Conservation (phyloP, 164 flowering plant genomes). For the Santalum album region DNA sequence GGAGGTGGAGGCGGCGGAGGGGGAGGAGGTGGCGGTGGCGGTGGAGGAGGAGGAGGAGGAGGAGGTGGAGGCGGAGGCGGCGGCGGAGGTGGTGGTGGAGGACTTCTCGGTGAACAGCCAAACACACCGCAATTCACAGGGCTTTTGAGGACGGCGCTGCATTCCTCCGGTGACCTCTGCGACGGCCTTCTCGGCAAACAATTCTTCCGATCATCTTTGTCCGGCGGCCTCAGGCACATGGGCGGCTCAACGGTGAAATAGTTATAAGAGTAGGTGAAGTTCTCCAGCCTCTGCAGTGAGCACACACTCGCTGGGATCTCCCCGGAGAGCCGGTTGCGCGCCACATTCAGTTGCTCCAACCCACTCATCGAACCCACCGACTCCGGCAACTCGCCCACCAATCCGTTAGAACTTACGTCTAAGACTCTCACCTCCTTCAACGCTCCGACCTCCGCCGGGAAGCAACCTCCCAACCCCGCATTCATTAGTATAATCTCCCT, state of each 20-base stretch:
- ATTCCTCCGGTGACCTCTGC: conserved; percentile 36
- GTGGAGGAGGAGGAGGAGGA: conserved; percentile 17
- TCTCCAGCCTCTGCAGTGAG: conserved; percentile 40
- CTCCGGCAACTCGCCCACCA: conserved; percentile 45
- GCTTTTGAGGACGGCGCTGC: conserved; percentile 21
- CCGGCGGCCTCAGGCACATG: conserved; percentile 27
- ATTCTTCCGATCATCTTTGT: conserved; percentile 31
- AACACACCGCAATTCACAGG: conserved; percentile 28
- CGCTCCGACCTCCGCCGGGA: conserved; percentile 32
- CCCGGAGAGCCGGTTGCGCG: conserved; percentile 38
- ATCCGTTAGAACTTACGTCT: conserved; percentile 34
- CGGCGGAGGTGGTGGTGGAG: conserved; percentile 27
- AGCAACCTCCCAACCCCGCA: conserved; percentile 27
- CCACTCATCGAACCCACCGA: conserved; percentile 32
- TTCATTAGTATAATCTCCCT: conserved; percentile 34
- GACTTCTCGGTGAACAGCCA: conserved; percentile 26
- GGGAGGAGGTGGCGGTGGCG: conserved; percentile 19
- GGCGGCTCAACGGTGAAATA: conserved; percentile 32
- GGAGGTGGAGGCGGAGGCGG: conserved; percentile 9
- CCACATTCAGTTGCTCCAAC: conserved; percentile 57
- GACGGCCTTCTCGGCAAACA: conserved; percentile 37
- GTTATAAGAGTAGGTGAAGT: conserved; percentile 46
- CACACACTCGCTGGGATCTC: conserved; percentile 43
- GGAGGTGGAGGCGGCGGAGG: conserved; percentile 12
- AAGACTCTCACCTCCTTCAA: conserved; percentile 32